phyloP scores from a whole-genome alignment of 179 eudicot genomes.

The Spergularia azorica region DNA sequence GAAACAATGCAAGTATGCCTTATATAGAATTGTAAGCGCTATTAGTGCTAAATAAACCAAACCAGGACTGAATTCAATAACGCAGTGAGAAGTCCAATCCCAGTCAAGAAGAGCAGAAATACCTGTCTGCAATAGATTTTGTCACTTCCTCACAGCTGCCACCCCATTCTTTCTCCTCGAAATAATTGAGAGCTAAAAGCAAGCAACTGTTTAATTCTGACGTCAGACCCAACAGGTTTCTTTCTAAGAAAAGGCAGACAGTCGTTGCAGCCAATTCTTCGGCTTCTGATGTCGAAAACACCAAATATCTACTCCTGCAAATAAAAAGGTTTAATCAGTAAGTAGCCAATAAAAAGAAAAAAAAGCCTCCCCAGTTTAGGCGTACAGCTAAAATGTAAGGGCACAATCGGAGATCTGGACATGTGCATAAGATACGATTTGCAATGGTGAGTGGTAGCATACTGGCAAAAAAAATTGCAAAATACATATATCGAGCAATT shows the following conservation, averaged over 20 bases:
- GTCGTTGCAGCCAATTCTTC: constrained; percentile 54
- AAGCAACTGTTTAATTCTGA: constrained; percentile 47
- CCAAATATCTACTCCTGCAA: constrained; percentile 50
- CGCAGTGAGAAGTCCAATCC: neutral
- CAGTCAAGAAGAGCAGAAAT: neutral
- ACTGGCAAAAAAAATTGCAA: neutral
- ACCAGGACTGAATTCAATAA: neutral
- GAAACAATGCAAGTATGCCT: neutral
- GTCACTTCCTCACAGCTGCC: constrained; percentile 57
- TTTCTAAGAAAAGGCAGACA: constrained; percentile 62
- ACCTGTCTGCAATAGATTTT: constrained; percentile 63
- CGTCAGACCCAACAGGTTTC: constrained; percentile 59
- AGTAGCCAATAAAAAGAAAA: constrained; percentile 1
- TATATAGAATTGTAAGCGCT: neutral
- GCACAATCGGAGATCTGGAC: neutral
- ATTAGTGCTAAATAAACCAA: neutral
- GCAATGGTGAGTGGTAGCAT: neutral
- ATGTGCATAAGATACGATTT: neutral
- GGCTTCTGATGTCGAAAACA: constrained; percentile 58
- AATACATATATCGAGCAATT: constrained; percentile 1
- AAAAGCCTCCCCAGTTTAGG: neutral
- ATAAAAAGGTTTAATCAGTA: constrained; percentile 1
- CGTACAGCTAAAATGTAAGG: neutral
- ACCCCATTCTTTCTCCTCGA: constrained; percentile 64
- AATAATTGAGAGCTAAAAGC: constrained; percentile 53